These are phyloP conservation scores for Pezicula neosporulosa DNA, from an alignment of 2,329 filamentous ascomycete species.

Conservation along the genomic window DNA sequence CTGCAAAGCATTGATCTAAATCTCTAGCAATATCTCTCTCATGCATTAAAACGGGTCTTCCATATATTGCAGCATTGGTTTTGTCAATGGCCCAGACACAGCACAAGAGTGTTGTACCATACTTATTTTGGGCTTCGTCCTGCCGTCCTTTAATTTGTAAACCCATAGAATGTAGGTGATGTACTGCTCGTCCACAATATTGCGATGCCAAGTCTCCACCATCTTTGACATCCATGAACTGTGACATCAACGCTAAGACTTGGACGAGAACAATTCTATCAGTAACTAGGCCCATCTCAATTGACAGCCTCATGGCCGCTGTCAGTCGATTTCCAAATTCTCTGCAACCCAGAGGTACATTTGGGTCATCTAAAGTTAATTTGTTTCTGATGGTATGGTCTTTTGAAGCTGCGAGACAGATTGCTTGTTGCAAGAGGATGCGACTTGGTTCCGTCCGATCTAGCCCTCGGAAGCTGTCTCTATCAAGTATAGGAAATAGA, in stretches of 20 bases:
- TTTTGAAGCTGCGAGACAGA: constrained; percentile 51
- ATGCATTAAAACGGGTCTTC: constrained; percentile 56
- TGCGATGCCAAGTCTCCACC: constrained; percentile 53
- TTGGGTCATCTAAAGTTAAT: constrained; percentile 26
- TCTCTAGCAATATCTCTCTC: constrained; percentile 56
- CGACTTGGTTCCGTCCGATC: constrained; percentile 27
- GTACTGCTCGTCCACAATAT: constrained; percentile 49
- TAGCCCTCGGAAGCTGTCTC: constrained; percentile 29
- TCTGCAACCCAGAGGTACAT: constrained; percentile 9
- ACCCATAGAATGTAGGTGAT: constrained; percentile 54
- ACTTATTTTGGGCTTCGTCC: constrained; percentile 33
- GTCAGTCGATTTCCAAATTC: constrained; percentile 20
- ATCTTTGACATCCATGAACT: constrained; percentile 55
- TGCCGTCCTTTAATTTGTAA: constrained; percentile 44
- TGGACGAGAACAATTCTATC: constrained; percentile 54
- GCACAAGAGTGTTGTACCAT: constrained; percentile 42
- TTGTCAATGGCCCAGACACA: constrained; percentile 59
- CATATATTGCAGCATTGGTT: constrained; percentile 56
- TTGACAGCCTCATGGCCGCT: constrained; percentile 19
- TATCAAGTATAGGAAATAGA: constrained; percentile 24
- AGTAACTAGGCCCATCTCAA: constrained; percentile 51
- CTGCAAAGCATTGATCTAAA: constrained; percentile 45
- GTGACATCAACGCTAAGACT: constrained; percentile 48
- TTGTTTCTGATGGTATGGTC: constrained; percentile 42
- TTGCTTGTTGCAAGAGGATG: constrained; percentile 45